Evolutionary conservation across 1,284 basidiomycete species (phyloP).

Genomic region (Ganoderma resinaceum): DNA sequence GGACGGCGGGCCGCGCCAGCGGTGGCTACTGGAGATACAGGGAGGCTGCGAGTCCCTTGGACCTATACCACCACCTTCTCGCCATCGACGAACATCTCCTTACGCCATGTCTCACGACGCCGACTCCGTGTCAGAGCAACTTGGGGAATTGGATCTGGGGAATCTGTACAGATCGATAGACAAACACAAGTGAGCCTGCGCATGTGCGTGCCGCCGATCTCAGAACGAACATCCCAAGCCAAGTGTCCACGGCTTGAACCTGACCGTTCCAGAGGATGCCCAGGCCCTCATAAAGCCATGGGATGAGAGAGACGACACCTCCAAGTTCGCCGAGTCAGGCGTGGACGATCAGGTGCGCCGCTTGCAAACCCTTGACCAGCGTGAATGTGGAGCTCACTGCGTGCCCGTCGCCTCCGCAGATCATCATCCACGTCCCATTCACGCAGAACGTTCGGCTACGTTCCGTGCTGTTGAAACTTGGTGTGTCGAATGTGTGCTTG

Average conservation of each 20-base stretch:
- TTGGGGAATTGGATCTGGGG: constrained; percentile 50
- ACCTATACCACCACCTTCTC: constrained; percentile 9
- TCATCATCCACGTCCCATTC: constrained; percentile 84
- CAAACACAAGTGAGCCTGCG: constrained; percentile 68
- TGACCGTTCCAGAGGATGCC: constrained; percentile 78
- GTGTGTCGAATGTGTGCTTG: constrained; percentile 45
- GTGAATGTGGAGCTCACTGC: neutral
- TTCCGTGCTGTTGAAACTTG: constrained; percentile 76
- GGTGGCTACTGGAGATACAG: neutral
- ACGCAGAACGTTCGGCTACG: constrained; percentile 76
- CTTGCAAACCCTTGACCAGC: constrained; percentile 15
- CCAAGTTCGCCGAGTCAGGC: constrained; percentile 70
- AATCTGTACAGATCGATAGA: constrained; percentile 73
- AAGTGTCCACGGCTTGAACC: constrained; percentile 82
- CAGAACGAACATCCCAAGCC: constrained; percentile 29
- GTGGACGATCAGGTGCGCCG: constrained; percentile 79
- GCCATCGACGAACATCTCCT: neutral
- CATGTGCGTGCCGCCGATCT: constrained; percentile 20
- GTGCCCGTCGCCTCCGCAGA: constrained; percentile 46
- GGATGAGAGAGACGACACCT: constrained; percentile 75
- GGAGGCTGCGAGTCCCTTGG: neutral
- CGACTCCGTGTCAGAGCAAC: constrained; percentile 28
- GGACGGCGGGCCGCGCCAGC: constrained; percentile 12
- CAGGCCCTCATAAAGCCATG: constrained; percentile 80
- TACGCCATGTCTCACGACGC: constrained; percentile 21